Percentiles rank a stretch among this genome's conserved stretches.
Evolutionary conservation across 129 eudicot genomes (phyloP).

Genomic region (Lonicera japonica): DNA sequence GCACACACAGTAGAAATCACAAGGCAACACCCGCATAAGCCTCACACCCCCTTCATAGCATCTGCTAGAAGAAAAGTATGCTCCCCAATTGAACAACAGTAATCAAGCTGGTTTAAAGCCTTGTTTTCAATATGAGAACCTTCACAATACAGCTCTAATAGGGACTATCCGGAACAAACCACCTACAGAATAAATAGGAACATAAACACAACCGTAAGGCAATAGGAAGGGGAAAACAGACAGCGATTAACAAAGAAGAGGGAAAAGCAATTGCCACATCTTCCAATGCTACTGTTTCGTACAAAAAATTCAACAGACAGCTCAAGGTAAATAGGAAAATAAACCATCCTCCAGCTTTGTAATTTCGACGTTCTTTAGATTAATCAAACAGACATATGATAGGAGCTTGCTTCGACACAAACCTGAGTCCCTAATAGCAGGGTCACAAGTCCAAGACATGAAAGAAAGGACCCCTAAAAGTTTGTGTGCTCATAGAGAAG

Average conservation of each 20-base stretch:
- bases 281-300: background rate
- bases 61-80: background rate
- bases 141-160: background rate
- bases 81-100: background rate
- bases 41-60: background rate
- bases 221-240: background rate
- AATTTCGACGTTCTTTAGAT: too few relatives aligned
- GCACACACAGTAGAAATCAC: slow-evolving; percentile 3
- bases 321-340: background rate
- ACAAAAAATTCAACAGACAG: background rate
- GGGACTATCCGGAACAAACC: background rate
- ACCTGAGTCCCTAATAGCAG: too few relatives aligned
- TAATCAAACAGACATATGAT: too few relatives aligned
- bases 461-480: too few relatives aligned
- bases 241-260: background rate
- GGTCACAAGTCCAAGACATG: too few relatives aligned
- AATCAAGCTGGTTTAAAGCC: background rate
- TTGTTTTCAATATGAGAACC: background rate
- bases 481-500: too few relatives aligned
- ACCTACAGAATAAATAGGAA: background rate
- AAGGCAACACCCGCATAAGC: background rate
- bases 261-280: background rate
- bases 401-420: too few relatives aligned
- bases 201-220: background rate
- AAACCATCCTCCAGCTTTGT: too few relatives aligned